Conservation (phyloP, 306 rosid species). For the Fragaria vesca region DNA sequence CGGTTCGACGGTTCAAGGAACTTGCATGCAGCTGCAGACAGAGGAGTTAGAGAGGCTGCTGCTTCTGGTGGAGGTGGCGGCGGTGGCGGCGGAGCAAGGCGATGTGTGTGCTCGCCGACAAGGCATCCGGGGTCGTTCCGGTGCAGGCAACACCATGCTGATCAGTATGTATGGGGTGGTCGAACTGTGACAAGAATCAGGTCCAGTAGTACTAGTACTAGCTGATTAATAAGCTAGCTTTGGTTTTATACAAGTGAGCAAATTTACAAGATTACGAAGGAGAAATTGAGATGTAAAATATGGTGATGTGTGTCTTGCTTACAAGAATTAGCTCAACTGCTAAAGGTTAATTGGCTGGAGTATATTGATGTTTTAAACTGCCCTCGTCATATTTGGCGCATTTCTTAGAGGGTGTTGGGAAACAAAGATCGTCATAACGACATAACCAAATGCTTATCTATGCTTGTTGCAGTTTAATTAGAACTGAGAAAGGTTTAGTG, state of each 20-base stretch:
- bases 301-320: background rate
- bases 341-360: background rate
- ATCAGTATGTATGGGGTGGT: slow-evolving; percentile 63
- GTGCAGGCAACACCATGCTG: slow-evolving; percentile 68
- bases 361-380: background rate
- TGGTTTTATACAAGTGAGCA: background rate
- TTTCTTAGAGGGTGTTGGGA: background rate
- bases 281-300: background rate
- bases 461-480: background rate
- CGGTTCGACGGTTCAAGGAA: slow-evolving; percentile 7
- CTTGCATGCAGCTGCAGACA: slow-evolving; percentile 19
- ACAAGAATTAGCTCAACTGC: background rate
- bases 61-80: slow-evolving; percentile 20
- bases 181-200: slow-evolving; percentile 19
- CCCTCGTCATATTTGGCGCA: background rate
- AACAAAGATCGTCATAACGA: no score
- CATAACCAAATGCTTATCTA: no score
- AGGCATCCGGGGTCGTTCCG: slow-evolving; percentile 84
- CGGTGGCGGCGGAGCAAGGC: slow-evolving; percentile 12
- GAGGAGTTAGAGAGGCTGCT: slow-evolving; percentile 9
- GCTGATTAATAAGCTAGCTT: background rate
- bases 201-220: background rate
- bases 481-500: no score
- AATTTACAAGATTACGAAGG: background rate
- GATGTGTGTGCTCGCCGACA: slow-evolving; percentile 77